Conservation (phyloP, 1,139 yeast genomes). For the Blastobotrys proliferans region DNA sequence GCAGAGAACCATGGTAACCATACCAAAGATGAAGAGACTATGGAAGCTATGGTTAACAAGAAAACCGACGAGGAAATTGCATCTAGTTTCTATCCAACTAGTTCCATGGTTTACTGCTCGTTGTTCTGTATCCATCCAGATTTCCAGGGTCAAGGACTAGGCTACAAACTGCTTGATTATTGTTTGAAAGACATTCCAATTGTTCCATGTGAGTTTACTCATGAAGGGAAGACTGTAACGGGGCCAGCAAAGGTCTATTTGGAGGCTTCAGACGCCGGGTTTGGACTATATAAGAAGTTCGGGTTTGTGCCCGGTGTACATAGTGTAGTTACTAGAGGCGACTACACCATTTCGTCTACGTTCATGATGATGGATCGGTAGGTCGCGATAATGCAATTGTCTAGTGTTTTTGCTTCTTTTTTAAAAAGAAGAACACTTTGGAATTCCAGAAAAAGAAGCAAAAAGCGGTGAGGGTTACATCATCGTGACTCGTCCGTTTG, state of each 20-base stretch:
- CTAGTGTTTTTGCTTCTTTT: too few species aligned
- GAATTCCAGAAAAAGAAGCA: too few species aligned
- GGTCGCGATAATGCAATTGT: too few species aligned
- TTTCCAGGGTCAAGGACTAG: constrained; percentile 9
- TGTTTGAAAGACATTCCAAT: constrained; percentile 8
- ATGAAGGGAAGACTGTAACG: background rate
- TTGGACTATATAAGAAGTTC: constrained; percentile 1
- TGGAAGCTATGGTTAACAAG: background rate
- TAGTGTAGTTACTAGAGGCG: background rate
- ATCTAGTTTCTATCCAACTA: background rate
- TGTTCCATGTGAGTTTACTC: constrained; percentile 5
- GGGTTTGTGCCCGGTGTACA: constrained; percentile 1
- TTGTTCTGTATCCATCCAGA: constrained; percentile 6
- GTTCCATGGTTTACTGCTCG: constrained; percentile 7
- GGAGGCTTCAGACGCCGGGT: constrained; percentile 10
- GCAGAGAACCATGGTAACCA: background rate
- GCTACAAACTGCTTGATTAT: constrained; percentile 2
- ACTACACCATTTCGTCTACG: background rate
- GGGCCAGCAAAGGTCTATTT: constrained; percentile 12
- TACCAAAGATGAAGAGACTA: background rate
- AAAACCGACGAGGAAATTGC: background rate
- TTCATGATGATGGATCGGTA: background rate
- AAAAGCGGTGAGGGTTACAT: too few species aligned
- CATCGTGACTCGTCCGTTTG: too few species aligned
- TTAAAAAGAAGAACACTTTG: too few species aligned